Base-by-base conservation (phyloP, 2,329 filamentous ascomycete species). In the Calonectria honghensis region DNA sequence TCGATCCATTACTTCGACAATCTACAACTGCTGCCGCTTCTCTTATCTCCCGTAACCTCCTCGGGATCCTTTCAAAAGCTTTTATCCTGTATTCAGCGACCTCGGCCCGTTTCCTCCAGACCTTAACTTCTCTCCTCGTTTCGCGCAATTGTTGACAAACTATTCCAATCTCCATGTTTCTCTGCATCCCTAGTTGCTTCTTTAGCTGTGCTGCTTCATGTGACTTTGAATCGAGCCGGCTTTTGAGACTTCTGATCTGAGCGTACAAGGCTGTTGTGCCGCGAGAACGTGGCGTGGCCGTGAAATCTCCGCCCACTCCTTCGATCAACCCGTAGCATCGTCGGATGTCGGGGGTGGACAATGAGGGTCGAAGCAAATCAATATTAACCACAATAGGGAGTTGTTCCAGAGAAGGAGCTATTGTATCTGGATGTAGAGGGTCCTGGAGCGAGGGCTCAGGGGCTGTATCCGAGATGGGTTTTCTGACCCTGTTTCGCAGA, bases 31-130 rank as follows among this genome's bases (percentile, higher is more conserved):
- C 66, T 35, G 70, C 74, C 2, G 78, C 76, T 50, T 81, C 80
- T n/a, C 79, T 80, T 66, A 85, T 83, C 2, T 78, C 82, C 61
- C 81, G 81, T 39, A 87, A 51, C 31, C 82, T 81, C 18, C 80
- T 74, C 4, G 84, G 85, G 73, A 89, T 87, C 51, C 83, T 82
- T 79, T 90, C 86, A 73, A 90, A 87, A 31, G 88, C 85, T 5
- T 86, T 84, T 24, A 92, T 80, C 64, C 88, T 86, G 74, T 84
- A 86, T 83, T 93, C 91, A 0, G 91, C 91, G 5, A 86, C 85
- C 78, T 91, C 87, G 0, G 92, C 92, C 39, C 90, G 85, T 39
- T 85, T 86, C 75, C 86, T 89, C 92, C 91, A 93, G 75, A 84
- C 86, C 0, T 77, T 77, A 6, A 80, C 74, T 31, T 85, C 83